A percentile compares a stretch with the other conserved stretches of the same genome.
phyloP scores from a whole-genome alignment of 2,329 filamentous ascomycete genomes.

The Clonostachys rhizophaga region DNA sequence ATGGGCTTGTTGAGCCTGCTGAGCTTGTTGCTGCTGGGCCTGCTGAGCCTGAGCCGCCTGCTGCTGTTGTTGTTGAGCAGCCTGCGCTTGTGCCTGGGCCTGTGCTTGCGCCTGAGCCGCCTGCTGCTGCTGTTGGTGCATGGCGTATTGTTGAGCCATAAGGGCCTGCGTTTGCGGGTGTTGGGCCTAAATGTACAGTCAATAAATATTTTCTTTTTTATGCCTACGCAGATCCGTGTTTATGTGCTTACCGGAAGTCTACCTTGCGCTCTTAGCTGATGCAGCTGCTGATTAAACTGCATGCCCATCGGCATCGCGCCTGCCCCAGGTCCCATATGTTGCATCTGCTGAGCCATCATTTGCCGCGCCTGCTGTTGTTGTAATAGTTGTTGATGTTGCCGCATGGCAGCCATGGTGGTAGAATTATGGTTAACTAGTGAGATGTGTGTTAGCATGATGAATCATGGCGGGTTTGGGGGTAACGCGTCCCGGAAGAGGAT shows the following conservation, averaged over 20 bases:
- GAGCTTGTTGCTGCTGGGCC: slow-evolving; percentile 27
- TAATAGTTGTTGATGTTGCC: slow-evolving; percentile 51
- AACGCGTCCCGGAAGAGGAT: neutral
- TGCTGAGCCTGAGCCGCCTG: slow-evolving; percentile 27
- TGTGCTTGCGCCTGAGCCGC: neutral
- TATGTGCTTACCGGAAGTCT: slow-evolving; percentile 10
- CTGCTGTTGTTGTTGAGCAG: slow-evolving; percentile 37
- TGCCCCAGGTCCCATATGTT: slow-evolving; percentile 44
- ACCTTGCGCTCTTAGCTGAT: slow-evolving; percentile 39
- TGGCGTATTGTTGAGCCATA: slow-evolving; percentile 1
- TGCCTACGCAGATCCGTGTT: neutral
- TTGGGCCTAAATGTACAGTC: slow-evolving; percentile 42
- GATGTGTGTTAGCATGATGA: slow-evolving; percentile 1
- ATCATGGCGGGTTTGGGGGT: neutral
- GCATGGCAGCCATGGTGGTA: slow-evolving; percentile 31
- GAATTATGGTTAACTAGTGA: slow-evolving; percentile 24
- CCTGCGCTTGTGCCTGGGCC: slow-evolving; percentile 27
- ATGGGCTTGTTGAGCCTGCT: slow-evolving; percentile 27
- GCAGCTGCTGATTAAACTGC: slow-evolving; percentile 39
- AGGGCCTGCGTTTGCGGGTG: slow-evolving; percentile 13
- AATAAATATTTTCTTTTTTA: slow-evolving; percentile 27
- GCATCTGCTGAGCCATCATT: slow-evolving; percentile 50
- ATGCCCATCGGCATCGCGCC: slow-evolving; percentile 47
- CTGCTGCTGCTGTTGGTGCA: slow-evolving; percentile 3
- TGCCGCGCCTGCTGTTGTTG: slow-evolving; percentile 51